Conservation (phyloP, 2,329 filamentous ascomycete species). For the Sarocladium strictum region DNA sequence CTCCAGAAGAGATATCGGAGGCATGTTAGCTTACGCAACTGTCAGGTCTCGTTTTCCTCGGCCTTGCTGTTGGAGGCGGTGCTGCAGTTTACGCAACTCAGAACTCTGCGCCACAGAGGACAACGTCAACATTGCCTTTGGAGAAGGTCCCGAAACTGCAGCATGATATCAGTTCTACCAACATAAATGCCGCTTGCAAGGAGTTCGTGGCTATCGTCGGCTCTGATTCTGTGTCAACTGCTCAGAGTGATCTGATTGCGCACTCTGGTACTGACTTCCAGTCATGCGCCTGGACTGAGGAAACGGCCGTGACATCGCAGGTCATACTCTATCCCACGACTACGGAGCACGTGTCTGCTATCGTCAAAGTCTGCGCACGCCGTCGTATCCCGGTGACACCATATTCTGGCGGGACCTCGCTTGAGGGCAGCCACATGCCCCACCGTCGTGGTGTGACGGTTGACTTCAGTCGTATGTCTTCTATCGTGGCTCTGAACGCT, state of each 20-base stretch:
- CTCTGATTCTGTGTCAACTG: constrained; percentile 57
- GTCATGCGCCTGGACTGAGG: constrained; percentile 37
- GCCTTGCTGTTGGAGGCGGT: no score
- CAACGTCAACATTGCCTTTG: constrained; percentile 55
- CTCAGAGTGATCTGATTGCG: constrained; percentile 44
- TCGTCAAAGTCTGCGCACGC: constrained; percentile 71
- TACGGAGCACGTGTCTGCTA: constrained; percentile 66
- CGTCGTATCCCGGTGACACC: constrained; percentile 67
- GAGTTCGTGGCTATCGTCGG: constrained; percentile 61
- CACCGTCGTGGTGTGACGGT: constrained; percentile 70
- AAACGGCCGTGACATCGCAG: neutral
- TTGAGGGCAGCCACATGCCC: constrained; percentile 73
- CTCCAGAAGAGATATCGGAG: no score
- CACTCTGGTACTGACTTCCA: constrained; percentile 61
- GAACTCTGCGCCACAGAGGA: no score
- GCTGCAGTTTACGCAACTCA: no score
- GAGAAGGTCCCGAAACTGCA: constrained; percentile 40
- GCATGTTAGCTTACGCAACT: no score
- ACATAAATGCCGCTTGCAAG: constrained; percentile 64
- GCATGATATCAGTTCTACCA: constrained; percentile 54
- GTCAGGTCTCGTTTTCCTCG: no score
- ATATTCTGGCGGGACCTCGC: constrained; percentile 69
- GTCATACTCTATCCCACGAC: constrained; percentile 61
- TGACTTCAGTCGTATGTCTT: constrained; percentile 70
- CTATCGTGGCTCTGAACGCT: constrained; percentile 62